phyloP scores from a whole-genome alignment of 805 yeast species.

The Spathaspora boniae region DNA sequence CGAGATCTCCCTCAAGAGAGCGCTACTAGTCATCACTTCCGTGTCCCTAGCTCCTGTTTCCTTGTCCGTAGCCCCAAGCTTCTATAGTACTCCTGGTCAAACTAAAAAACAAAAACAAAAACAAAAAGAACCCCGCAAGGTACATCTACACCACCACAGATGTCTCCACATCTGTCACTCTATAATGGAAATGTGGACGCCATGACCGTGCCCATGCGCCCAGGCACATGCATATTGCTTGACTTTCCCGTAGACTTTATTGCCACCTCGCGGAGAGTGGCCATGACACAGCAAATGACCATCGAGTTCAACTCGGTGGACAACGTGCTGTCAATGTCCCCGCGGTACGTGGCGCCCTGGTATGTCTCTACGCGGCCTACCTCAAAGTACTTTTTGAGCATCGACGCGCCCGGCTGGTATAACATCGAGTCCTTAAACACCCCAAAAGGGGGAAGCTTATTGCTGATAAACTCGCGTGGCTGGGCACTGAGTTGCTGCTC shows the following conservation, averaged over 20 bases:
- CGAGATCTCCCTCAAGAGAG: too few relatives aligned
- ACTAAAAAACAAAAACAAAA: too few relatives aligned
- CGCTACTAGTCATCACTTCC: too few relatives aligned
- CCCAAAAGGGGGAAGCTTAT: constrained; percentile 39
- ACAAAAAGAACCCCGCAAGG: too few relatives aligned
- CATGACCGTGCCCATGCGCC: too few relatives aligned
- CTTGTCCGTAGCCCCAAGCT: too few relatives aligned
- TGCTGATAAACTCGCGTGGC: constrained; percentile 18
- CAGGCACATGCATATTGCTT: too few relatives aligned
- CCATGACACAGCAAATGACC: constrained; percentile 27
- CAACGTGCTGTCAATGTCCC: constrained; percentile 20
- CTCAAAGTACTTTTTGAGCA: constrained; percentile 37
- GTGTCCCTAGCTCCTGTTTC: too few relatives aligned
- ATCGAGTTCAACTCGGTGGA: constrained; percentile 31
- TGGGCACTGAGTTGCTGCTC: neutral
- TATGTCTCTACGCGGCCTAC: constrained; percentile 33
- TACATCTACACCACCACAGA: too few relatives aligned
- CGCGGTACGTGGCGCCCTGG: constrained; percentile 21
- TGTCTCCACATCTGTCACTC: too few relatives aligned
- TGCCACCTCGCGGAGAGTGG: constrained; percentile 30
- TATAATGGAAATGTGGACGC: too few relatives aligned
- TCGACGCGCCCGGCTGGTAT: constrained; percentile 16
- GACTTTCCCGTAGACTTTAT: constrained; percentile 23
- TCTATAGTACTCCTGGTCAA: too few relatives aligned
- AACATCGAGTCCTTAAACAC: constrained; percentile 25